phyloP scores from a whole-genome alignment of 768 basidiomycete genomes.

The Tubosaeta sp. region DNA sequence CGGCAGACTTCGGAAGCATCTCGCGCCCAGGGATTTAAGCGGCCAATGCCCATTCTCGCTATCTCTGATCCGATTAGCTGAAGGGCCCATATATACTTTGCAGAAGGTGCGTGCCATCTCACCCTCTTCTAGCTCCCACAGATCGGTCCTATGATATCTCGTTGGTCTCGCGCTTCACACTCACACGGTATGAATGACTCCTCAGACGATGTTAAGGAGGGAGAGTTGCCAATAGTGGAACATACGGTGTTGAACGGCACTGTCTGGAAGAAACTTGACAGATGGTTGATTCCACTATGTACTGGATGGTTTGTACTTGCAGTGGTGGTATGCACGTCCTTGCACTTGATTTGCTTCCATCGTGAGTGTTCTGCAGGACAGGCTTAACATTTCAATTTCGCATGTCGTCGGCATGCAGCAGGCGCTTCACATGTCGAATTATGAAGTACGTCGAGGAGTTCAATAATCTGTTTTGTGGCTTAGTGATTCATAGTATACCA shows the following conservation, averaged over 20 bases:
- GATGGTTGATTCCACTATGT: constrained; percentile 45
- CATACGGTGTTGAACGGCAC: constrained; percentile 28
- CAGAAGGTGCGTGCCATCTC: not conserved
- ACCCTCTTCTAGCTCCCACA: not conserved
- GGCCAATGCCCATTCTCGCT: not conserved
- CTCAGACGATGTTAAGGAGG: not conserved
- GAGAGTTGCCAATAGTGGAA: constrained; percentile 9
- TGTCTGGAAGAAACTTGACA: constrained; percentile 50
- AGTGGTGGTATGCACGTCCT: constrained; percentile 39
- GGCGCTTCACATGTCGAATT: constrained; percentile 35
- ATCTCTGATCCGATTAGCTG: not conserved
- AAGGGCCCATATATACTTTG: not conserved
- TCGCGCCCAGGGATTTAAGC: not conserved
- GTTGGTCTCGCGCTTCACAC: not conserved
- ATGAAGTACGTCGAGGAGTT: constrained; percentile 29
- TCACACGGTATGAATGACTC: constrained; percentile 1
- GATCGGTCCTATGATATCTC: not conserved
- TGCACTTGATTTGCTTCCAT: not conserved
- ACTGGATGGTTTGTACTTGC: constrained; percentile 47
- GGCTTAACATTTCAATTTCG: constrained; percentile 52
- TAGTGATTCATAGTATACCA: constrained; percentile 27
- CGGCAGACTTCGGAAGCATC: not conserved
- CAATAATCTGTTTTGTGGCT: not conserved
- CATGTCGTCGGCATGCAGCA: constrained; percentile 56
- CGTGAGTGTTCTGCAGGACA: constrained; percentile 20